Conservation (phyloP, 23 red algal species). For the Pyropia yezoensis region DNA sequence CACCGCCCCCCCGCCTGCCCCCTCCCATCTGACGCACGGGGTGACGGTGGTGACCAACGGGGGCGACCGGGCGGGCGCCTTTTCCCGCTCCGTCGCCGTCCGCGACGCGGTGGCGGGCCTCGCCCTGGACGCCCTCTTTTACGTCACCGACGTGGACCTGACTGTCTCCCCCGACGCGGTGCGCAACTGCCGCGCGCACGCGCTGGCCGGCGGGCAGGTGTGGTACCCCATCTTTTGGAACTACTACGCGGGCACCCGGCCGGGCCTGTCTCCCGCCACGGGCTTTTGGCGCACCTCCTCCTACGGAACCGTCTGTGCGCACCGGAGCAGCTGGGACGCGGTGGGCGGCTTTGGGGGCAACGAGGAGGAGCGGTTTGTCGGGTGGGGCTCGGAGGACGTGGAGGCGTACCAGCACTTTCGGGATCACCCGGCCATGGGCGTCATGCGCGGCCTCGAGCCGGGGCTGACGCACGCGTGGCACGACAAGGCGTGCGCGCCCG, state of each 20-base stretch:
- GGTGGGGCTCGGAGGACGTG: constrained; percentile 66
- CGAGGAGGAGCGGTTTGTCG: constrained; percentile 40
- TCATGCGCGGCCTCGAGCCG: too few species aligned
- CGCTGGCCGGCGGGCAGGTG: constrained; percentile 28
- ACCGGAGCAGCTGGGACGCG: constrained; percentile 22
- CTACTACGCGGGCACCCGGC: constrained; percentile 9
- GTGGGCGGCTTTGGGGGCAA: constrained; percentile 52
- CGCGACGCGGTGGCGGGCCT: constrained; percentile 32
- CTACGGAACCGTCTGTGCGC: constrained; percentile 47
- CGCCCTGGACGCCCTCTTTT: constrained; percentile 33
- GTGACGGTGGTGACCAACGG: constrained; percentile 1
- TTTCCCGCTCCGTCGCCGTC: constrained; percentile 49
- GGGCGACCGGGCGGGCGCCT: constrained; percentile 21
- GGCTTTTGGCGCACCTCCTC: constrained; percentile 45
- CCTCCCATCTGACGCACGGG: too few species aligned
- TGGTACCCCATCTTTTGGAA: constrained; percentile 62
- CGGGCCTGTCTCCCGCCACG: constrained; percentile 33
- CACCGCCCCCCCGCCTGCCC: too few species aligned
- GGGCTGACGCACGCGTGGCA: too few species aligned
- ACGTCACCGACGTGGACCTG: constrained; percentile 38
- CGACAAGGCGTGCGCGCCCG: constrained; percentile 25
- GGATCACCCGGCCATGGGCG: too few species aligned
- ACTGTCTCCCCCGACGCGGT: constrained; percentile 23
- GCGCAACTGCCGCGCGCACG: constrained; percentile 44
- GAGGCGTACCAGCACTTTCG: constrained; percentile 50